Percentiles rank a stretch among this genome's conserved stretches.
Conservation (phyloP, 225 moss, liverwort and hornwort species). For the Polytrichum commune region DNA sequence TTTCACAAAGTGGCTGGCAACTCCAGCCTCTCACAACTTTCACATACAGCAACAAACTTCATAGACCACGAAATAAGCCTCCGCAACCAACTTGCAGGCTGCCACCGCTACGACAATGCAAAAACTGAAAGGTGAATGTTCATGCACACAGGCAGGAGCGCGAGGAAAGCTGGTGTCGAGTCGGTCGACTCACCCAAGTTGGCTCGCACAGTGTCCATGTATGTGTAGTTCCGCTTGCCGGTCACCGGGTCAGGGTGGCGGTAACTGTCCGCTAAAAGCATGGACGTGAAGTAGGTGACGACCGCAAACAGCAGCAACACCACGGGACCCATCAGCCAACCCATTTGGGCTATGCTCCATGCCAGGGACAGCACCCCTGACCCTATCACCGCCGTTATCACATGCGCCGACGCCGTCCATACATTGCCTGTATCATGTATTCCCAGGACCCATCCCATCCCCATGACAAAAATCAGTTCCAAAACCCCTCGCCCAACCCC, state of each 20-base stretch:
- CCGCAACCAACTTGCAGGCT: too few species aligned
- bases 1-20: too few species aligned
- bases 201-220: conserved; percentile 63
- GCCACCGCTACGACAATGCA: too few species aligned
- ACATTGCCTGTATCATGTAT: conserved; percentile 34
- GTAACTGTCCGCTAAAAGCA: conserved; percentile 56
- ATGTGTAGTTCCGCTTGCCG: conserved; percentile 66
- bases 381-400: conserved; percentile 68
- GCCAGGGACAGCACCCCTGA: conserved; percentile 73
- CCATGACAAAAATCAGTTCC: too few species aligned
- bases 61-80: too few species aligned
- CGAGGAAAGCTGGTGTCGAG: too few species aligned
- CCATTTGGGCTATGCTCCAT: conserved; percentile 73
- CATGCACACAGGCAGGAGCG: too few species aligned
- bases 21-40: too few species aligned
- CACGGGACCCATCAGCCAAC: conserved; percentile 69
- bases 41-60: too few species aligned
- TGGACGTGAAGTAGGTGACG: conserved; percentile 63
- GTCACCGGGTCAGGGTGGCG: conserved; percentile 56
- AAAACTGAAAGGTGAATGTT: too few species aligned
- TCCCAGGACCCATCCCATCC: too few species aligned
- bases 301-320: conserved; percentile 50
- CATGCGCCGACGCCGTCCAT: conserved; percentile 66
- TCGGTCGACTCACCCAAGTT: conserved; percentile 41
- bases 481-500: too few species aligned